Percentiles rank a stretch among this genome's conserved stretches.
Evolutionary conservation across 108 stramenopile species (phyloP).

Genomic region (Aurantiochytrium sp.): DNA sequence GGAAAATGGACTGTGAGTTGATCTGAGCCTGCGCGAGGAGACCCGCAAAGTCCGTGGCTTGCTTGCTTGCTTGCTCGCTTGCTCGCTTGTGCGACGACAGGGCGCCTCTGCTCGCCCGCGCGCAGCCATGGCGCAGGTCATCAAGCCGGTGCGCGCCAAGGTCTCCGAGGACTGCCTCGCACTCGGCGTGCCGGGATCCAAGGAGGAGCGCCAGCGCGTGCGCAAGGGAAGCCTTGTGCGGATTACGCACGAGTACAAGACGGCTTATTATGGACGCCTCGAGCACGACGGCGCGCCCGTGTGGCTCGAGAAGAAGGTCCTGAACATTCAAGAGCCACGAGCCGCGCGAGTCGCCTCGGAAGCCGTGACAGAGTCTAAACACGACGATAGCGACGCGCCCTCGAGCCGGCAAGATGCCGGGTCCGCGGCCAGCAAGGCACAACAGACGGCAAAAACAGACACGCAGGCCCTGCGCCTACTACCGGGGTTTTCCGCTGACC

Average conservation of each 20-base stretch:
- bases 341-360: not conserved
- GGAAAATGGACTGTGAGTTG: no score
- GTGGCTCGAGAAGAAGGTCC: slow-evolving; percentile 7
- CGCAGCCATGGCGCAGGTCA: not conserved
- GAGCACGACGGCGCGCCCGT: not conserved
- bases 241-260: not conserved
- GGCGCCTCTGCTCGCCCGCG: no score
- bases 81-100: no score
- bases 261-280: not conserved
- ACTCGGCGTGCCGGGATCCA: not conserved
- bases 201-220: not conserved
- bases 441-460: no score
- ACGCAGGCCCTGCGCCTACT: not conserved
- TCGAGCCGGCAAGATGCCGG: no score
- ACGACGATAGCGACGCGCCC: no score
- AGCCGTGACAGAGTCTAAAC: no score
- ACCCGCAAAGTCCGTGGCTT: no score
- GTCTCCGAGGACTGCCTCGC: not conserved
- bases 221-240: not conserved
- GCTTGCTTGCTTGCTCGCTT: not conserved
- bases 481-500: not conserved
- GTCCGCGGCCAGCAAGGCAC: no score
- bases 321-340: not conserved
- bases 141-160: not conserved
- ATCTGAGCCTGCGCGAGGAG: no score